Percentiles rank a stretch among this genome's conserved stretches.
phyloP scores from a whole-genome alignment of 805 yeast species.

The Blastobotrys terrestris region DNA sequence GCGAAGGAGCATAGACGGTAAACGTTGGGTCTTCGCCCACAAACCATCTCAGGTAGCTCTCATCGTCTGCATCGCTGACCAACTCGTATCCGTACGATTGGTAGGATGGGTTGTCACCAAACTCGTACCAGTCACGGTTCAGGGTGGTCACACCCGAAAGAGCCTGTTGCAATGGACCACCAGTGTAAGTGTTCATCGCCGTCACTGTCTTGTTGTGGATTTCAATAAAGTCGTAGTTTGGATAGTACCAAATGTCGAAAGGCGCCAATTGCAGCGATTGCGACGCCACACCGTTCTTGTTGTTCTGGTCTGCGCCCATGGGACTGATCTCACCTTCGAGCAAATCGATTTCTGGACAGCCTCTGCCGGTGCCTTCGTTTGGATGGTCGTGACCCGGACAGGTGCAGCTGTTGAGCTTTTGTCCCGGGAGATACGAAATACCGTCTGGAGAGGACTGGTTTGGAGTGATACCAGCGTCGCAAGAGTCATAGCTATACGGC shows the following conservation, averaged over 20 bases:
- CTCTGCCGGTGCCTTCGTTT: conserved; percentile 79
- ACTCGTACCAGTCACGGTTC: conserved; percentile 77
- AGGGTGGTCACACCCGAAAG: conserved; percentile 75
- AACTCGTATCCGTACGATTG: conserved; percentile 79
- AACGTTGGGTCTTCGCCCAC: conserved; percentile 76
- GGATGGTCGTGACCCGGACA: conserved; percentile 86
- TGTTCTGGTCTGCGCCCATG: conserved; percentile 32
- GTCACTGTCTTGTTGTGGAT: conserved; percentile 65
- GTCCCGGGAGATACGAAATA: conserved; percentile 80
- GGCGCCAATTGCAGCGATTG: conserved; percentile 94
- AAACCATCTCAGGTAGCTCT: conserved; percentile 80
- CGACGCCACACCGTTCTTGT: conserved; percentile 65
- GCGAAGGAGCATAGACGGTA: conserved; percentile 64
- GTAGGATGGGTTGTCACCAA: conserved; percentile 44
- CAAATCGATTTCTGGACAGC: conserved; percentile 93
- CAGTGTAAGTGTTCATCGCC: conserved; percentile 79
- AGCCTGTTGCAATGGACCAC: conserved; percentile 94
- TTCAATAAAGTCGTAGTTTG: conserved; percentile 77
- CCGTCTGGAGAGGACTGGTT: conserved; percentile 91
- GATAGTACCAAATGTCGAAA: conserved; percentile 87
- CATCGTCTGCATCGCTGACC: conserved; percentile 50
- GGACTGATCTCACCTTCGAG: conserved; percentile 66
- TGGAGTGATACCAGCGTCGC: conserved; percentile 93
- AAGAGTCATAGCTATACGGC: conserved; percentile 84
- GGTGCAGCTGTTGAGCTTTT: conserved; percentile 67